A percentile compares a stretch with the other conserved stretches of the same genome.
These are phyloP conservation scores for Dactylorhiza incarnata DNA, from an alignment of 106 monocot species.

Conservation along the genomic window DNA sequence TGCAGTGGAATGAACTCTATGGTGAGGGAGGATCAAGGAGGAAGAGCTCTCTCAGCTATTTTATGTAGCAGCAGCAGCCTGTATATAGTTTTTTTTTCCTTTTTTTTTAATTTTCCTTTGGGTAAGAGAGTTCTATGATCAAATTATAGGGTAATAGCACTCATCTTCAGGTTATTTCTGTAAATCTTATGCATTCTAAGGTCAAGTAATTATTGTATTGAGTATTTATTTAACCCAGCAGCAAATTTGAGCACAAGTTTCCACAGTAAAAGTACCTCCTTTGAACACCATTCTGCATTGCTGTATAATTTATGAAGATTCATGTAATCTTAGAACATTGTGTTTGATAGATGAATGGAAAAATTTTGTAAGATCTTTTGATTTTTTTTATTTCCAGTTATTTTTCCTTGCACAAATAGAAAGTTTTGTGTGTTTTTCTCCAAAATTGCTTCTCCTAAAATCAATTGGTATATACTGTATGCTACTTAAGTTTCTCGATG, in stretches of 20 bases:
- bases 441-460: no score
- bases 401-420: no score
- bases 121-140: background rate
- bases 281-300: background rate
- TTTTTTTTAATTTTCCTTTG: background rate
- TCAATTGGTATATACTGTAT: no score
- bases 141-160: constrained; percentile 1
- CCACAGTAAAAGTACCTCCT: background rate
- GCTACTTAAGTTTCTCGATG: no score
- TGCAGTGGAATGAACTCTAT: constrained; percentile 66
- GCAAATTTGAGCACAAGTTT: background rate
- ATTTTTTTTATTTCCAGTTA: background rate
- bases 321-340: background rate
- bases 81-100: constrained; percentile 6
- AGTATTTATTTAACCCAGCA: constrained; percentile 1
- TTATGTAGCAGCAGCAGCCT: constrained; percentile 34
- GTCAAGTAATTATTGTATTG: constrained; percentile 3
- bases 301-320: background rate
- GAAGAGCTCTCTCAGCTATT: constrained; percentile 57
- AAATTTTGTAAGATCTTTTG: background rate
- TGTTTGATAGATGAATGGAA: background rate
- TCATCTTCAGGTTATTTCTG: constrained; percentile 8
- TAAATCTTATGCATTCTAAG: constrained; percentile 6
- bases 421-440: no score
- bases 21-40: constrained; percentile 74